phyloP scores from a whole-genome alignment of 345 rosid genomes.

The Citrus trifoliata region DNA sequence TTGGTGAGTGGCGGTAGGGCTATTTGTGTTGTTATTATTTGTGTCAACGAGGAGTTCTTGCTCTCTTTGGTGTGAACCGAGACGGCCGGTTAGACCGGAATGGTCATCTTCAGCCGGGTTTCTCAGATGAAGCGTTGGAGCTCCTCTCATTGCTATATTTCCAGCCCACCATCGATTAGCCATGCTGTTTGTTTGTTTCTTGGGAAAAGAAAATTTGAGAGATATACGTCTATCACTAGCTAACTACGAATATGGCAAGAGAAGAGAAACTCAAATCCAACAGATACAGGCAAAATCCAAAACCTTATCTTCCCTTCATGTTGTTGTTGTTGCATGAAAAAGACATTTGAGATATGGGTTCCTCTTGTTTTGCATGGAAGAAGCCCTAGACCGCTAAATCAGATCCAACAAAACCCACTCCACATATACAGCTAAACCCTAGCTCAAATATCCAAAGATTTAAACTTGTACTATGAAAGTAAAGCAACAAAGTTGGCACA shows the following conservation, averaged over 20 bases:
- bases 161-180: conserved; percentile 92
- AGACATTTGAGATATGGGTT: conserved; percentile 32
- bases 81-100: conserved; percentile 21
- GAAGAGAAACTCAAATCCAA: conserved; percentile 21
- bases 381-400: conserved; percentile 25
- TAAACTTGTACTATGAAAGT: neutral
- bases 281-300: conserved; percentile 26
- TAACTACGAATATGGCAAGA: no score
- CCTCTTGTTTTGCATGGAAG: conserved; percentile 37
- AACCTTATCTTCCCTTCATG: conserved; percentile 1
- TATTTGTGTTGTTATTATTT: conserved; percentile 7
- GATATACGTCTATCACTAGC: no score
- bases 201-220: neutral
- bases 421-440: neutral
- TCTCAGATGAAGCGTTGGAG: conserved; percentile 46
- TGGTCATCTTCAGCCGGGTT: conserved; percentile 33
- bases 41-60: conserved; percentile 38
- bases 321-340: conserved; percentile 18
- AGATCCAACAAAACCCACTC: conserved; percentile 29
- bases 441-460: neutral
- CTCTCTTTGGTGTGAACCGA: conserved; percentile 43
- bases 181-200: conserved; percentile 27
- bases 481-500: neutral
- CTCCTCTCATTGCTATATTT: conserved; percentile 60
- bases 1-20: conserved; percentile 14